A percentile compares a stretch with the other conserved stretches of the same genome.
Conservation (phyloP, 164 flowering plant genomes). For the Annona squamosa region DNA sequence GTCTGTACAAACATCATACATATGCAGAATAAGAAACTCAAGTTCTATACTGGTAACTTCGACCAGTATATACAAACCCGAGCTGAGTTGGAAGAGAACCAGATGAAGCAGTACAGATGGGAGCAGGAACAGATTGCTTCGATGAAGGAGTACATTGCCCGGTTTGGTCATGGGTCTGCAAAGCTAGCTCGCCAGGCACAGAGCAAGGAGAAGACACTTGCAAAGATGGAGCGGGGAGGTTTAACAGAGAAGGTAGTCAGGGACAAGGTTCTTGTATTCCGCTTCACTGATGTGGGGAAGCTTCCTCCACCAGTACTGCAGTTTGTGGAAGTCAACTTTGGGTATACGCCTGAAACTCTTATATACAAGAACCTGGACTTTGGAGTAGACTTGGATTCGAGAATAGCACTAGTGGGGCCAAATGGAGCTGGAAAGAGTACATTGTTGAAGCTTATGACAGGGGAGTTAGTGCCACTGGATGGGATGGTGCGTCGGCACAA, state of each 20-base stretch:
- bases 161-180: constrained; percentile 98
- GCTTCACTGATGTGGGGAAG: constrained; percentile 89
- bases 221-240: constrained; percentile 97
- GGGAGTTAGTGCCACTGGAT: constrained; percentile 73
- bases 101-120: constrained; percentile 98
- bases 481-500: constrained; percentile 98
- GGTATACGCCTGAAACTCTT: constrained; percentile 86
- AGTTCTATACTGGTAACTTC: constrained; percentile 78
- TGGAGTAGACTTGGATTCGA: constrained; percentile 91
- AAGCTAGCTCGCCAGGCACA: constrained; percentile 96
- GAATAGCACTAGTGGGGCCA: constrained; percentile 92
- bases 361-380: constrained; percentile 85
- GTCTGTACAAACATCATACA: constrained; percentile 95
- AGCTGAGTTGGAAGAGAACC: constrained; percentile 91
- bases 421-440: constrained; percentile 99
- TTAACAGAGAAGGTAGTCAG: constrained; percentile 78
- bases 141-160: constrained; percentile 96
- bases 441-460: constrained; percentile 92
- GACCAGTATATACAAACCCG: constrained; percentile 95
- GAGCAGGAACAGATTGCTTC: constrained; percentile 92
- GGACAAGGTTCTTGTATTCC: constrained; percentile 72
- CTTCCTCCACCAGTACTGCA: constrained; percentile 98
- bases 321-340: constrained; percentile 86
- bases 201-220: constrained; percentile 93
- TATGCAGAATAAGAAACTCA: constrained; percentile 84